Conservation (phyloP, 2,329 filamentous ascomycete genomes). For the Anisogramma anomala region DNA sequence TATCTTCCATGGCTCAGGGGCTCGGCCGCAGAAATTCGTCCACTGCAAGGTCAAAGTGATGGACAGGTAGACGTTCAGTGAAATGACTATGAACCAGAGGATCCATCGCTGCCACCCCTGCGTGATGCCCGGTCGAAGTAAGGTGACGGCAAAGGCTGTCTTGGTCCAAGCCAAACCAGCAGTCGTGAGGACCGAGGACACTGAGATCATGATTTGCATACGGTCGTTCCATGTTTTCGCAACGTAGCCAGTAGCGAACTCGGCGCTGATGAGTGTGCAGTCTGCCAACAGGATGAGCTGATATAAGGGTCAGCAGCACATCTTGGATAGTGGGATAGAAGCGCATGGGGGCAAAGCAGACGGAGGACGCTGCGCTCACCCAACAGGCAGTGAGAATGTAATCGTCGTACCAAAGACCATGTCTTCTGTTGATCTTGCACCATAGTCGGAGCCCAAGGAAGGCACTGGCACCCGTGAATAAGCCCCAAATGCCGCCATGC, state of each 20-base stretch:
- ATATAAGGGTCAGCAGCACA: not conserved
- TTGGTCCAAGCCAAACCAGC: conserved; percentile 27
- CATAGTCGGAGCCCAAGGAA: conserved; percentile 17
- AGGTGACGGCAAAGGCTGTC: conserved; percentile 27
- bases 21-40: conserved; percentile 33
- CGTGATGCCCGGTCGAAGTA: conserved; percentile 27
- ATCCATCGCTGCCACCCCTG: conserved; percentile 30
- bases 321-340: not conserved
- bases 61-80: conserved; percentile 37
- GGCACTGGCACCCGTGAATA: conserved; percentile 13
- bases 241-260: conserved; percentile 40
- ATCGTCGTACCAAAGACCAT: conserved; percentile 16
- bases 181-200: conserved; percentile 27
- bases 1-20: conserved; percentile 34
- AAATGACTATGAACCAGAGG: conserved; percentile 37
- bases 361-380: conserved; percentile 12
- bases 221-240: conserved; percentile 35
- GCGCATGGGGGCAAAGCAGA: too few species aligned
- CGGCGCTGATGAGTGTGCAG: conserved; percentile 33
- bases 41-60: conserved; percentile 37
- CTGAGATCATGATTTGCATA: conserved; percentile 41
- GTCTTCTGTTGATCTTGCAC: conserved; percentile 10
- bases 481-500: conserved; percentile 15
- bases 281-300: conserved; percentile 32
- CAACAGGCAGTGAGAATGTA: conserved; percentile 16